These are phyloP conservation scores for Saccharomyces hybrid DNA, from an alignment of 1,139 yeast genomes.

Conservation along the genomic window DNA sequence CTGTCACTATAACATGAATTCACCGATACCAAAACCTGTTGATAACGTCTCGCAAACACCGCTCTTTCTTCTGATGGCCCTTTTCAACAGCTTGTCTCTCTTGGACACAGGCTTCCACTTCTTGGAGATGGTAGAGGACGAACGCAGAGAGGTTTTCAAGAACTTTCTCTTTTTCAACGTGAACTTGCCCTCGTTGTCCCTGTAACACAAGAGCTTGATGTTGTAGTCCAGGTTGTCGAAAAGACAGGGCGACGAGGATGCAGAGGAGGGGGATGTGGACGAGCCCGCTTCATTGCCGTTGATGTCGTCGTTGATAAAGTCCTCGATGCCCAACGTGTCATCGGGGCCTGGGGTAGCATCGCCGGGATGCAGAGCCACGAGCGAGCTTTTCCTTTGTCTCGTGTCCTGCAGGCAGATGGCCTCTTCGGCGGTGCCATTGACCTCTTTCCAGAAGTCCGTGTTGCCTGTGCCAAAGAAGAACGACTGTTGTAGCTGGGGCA, in stretches of 20 bases:
- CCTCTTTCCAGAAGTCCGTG: constrained; percentile 31
- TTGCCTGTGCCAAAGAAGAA: constrained; percentile 5
- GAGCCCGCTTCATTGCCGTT: not conserved
- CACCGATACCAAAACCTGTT: constrained; percentile 29
- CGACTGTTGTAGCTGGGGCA: not conserved
- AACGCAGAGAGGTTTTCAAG: not conserved
- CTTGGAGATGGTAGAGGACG: constrained; percentile 8
- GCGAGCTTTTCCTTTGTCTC: constrained; percentile 2
- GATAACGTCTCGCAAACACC: constrained; percentile 31
- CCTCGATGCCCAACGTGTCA: constrained; percentile 8
- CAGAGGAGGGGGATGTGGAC: not conserved
- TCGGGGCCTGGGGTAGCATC: constrained; percentile 4
- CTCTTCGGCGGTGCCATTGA: constrained; percentile 18
- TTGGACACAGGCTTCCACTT: constrained; percentile 12
- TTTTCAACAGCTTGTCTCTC: constrained; percentile 10
- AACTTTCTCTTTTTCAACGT: constrained; percentile 15
- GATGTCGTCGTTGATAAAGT: constrained; percentile 10
- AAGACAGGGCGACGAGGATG: not conserved
- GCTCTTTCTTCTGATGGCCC: constrained; percentile 28
- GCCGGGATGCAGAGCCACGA: constrained; percentile 1
- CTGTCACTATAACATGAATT: constrained; percentile 27
- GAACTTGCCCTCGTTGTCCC: constrained; percentile 29
- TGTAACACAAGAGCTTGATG: constrained; percentile 16
- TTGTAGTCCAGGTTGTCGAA: not conserved
- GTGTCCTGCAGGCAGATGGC: constrained; percentile 11